These are phyloP conservation scores for Hypoxylon fuscum DNA, from an alignment of 495 filamentous ascomycete genomes.

Conservation along the genomic window DNA sequence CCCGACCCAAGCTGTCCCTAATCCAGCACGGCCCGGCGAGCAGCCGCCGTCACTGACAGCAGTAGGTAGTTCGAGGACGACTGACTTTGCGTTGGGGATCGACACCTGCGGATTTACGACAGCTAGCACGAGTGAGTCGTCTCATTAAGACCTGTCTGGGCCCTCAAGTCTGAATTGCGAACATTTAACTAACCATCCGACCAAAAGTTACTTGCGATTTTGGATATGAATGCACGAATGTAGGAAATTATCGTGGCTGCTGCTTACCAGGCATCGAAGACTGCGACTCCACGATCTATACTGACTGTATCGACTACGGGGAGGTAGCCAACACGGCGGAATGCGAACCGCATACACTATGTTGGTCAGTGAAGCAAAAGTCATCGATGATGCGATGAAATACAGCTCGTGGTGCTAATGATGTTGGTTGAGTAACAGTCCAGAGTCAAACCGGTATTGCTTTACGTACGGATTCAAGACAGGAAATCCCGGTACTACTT, in stretches of 20 bases:
- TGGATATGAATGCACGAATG: constrained; percentile 38
- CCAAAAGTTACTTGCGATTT: constrained; percentile 35
- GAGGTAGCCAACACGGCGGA: constrained; percentile 4
- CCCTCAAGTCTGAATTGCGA: background rate
- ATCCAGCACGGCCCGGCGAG: constrained; percentile 5
- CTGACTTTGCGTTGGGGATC: constrained; percentile 29
- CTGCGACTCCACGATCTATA: constrained; percentile 39
- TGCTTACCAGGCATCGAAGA: constrained; percentile 27
- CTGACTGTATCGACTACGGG: constrained; percentile 33
- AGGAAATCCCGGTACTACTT: constrained; percentile 16
- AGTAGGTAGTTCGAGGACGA: constrained; percentile 12
- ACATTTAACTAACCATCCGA: constrained; percentile 1
- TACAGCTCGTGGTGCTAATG: constrained; percentile 2
- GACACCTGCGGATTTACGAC: constrained; percentile 42
- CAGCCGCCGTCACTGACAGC: constrained; percentile 23
- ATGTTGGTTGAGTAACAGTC: constrained; percentile 4
- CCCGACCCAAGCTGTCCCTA: constrained; percentile 24
- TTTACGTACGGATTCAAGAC: constrained; percentile 34
- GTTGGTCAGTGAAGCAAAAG: constrained; percentile 35
- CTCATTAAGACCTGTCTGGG: background rate
- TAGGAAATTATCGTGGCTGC: constrained; percentile 40
- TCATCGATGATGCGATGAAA: background rate
- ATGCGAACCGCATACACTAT: constrained; percentile 39
- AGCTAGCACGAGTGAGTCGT: constrained; percentile 33
- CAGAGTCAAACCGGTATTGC: constrained; percentile 28